A percentile compares a stretch with the other conserved stretches of the same genome.
Conservation (phyloP, 1,284 basidiomycete genomes). For the Leucoagaricus sp. region DNA sequence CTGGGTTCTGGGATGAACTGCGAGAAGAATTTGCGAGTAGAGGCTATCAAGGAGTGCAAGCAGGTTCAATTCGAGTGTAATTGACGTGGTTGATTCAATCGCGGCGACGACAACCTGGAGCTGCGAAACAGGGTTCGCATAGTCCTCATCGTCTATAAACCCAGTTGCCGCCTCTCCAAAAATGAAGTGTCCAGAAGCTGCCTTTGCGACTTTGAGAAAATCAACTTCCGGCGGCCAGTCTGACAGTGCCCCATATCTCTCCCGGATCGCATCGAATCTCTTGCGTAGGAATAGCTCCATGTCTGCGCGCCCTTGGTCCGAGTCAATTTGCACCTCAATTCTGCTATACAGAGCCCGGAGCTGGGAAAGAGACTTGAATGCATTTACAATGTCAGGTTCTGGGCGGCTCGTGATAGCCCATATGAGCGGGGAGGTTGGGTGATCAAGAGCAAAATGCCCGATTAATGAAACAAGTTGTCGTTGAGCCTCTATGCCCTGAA, state of each 20-base stretch:
- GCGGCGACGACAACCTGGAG: not conserved
- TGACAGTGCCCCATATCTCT: not conserved
- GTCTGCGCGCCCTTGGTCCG: not conserved
- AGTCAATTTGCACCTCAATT: not conserved
- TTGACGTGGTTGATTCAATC: not conserved
- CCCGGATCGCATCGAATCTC: not conserved
- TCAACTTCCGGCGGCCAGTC: slow-evolving; percentile 1
- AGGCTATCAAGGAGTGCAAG: not conserved
- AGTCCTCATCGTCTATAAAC: not conserved
- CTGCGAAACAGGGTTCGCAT: not conserved
- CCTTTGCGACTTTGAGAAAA: not conserved
- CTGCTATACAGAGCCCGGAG: not conserved
- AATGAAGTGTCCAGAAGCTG: not conserved
- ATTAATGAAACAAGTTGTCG: not conserved
- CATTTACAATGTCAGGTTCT: not conserved
- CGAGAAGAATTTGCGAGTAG: not conserved
- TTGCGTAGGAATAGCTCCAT: not conserved
- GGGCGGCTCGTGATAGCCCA: slow-evolving; percentile 8
- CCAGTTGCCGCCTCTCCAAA: not conserved
- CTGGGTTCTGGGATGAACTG: not conserved
- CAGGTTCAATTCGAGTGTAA: not conserved
- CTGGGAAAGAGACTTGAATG: not conserved
- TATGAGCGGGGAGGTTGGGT: not conserved
- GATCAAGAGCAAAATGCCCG: not conserved
- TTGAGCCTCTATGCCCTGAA: not conserved